Evolutionary conservation across 164 flowering plant species (phyloP).

Genomic region (Chimonanthus salicifolius): DNA sequence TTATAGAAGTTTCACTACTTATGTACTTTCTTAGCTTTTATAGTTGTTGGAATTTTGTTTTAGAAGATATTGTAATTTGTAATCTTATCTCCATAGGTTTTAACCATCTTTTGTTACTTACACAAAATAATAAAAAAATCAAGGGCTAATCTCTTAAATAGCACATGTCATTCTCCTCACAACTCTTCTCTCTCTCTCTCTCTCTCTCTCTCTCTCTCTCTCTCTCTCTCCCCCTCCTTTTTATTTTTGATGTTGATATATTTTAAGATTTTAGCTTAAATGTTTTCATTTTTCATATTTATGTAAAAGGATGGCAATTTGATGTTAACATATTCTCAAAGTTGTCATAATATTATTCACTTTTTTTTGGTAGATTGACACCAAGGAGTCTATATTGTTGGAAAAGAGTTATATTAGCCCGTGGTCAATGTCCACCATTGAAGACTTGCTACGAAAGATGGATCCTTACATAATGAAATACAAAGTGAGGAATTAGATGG

Average conservation of each 20-base stretch:
- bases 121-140: neutral
- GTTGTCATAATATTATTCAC: neutral
- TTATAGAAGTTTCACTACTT: no score
- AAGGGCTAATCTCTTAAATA: neutral
- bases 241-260: neutral
- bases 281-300: neutral
- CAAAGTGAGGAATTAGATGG: constrained; percentile 42
- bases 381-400: constrained; percentile 12
- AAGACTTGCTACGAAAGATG: constrained; percentile 43
- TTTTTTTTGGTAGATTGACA: constrained; percentile 28
- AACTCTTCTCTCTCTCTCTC: no score
- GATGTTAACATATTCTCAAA: neutral
- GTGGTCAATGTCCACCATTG: constrained; percentile 59
- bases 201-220: no score
- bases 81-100: no score
- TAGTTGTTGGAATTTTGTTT: no score
- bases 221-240: neutral
- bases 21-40: no score
- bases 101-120: neutral
- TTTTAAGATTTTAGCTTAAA: neutral
- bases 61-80: no score
- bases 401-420: constrained; percentile 44
- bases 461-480: constrained; percentile 43
- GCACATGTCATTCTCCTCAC: no score
- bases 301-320: neutral